Percentiles rank a stretch among this genome's conserved stretches.
Conservation (phyloP, 371 early-diverging fungal species). For the Mucor lusitanicus region DNA sequence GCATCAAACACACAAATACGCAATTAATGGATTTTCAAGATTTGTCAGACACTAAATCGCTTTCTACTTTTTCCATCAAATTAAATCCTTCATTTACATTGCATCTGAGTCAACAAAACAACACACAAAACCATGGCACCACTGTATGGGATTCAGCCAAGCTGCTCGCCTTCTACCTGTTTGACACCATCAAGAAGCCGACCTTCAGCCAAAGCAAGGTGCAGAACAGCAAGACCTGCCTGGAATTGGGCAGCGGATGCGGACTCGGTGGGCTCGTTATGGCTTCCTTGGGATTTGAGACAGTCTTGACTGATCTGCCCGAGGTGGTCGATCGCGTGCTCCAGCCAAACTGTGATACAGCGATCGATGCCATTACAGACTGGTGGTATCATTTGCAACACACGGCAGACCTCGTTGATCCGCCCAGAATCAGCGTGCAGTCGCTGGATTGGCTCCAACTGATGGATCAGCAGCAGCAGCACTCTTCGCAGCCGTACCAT, state of each 20-base stretch:
- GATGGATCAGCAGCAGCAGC: conserved; percentile 1
- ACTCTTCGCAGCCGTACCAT: conserved; percentile 12
- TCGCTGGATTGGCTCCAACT: conserved; percentile 36
- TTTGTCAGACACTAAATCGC: conserved; percentile 29
- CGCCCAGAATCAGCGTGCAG: conserved; percentile 25
- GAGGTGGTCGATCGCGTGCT: conserved; percentile 31
- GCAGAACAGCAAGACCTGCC: conserved; percentile 27
- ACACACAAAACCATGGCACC: conserved; percentile 42
- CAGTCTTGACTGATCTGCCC: conserved; percentile 36
- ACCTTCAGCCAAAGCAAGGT: conserved; percentile 12
- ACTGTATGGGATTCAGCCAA: conserved; percentile 46
- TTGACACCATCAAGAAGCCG: conserved; percentile 28
- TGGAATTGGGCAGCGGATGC: conserved; percentile 47
- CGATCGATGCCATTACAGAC: conserved; percentile 23
- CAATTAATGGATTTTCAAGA: conserved; percentile 2
- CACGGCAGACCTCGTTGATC: conserved; percentile 1
- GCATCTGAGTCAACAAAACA: conserved; percentile 31
- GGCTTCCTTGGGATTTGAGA: conserved; percentile 39
- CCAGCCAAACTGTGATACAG: conserved; percentile 15
- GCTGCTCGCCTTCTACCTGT: conserved; percentile 33
- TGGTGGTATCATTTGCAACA: conserved; percentile 35
- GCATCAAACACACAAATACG: neutral
- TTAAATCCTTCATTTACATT: conserved; percentile 24
- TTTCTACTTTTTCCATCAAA: conserved; percentile 27
- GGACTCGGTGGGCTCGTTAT: conserved; percentile 37